These are phyloP conservation scores for Cenococcum geophilum DNA, from an alignment of 495 filamentous ascomycete genomes.

Conservation along the genomic window DNA sequence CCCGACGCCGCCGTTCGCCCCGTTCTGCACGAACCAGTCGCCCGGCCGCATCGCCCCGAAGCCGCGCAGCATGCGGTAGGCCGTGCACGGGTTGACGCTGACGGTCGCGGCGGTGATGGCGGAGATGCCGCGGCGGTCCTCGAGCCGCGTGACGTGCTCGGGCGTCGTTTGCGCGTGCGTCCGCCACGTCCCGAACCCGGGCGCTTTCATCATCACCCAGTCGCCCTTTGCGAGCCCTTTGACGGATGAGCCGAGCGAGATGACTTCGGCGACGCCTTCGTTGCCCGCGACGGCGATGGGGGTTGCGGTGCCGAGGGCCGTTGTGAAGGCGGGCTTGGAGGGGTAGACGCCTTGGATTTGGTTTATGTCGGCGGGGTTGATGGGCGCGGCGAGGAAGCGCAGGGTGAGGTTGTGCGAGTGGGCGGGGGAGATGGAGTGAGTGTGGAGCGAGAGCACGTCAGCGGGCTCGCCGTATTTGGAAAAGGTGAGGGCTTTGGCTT, in stretches of 20 bases:
- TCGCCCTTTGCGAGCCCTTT: conserved; percentile 61
- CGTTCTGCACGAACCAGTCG: conserved; percentile 93
- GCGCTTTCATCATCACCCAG: conserved; percentile 80
- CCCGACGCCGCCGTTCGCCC: conserved; percentile 88
- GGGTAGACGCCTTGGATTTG: conserved; percentile 96
- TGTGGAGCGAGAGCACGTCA: conserved; percentile 58
- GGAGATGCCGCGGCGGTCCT: conserved; percentile 59
- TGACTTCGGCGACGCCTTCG: conserved; percentile 85
- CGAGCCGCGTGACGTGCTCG: conserved; percentile 57
- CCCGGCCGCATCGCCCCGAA: conserved; percentile 64
- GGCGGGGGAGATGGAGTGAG: conserved; percentile 40
- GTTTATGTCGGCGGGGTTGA: conserved; percentile 98
- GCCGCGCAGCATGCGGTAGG: conserved; percentile 85
- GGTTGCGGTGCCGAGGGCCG: conserved; percentile 61
- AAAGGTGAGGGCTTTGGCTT: conserved; percentile 86
- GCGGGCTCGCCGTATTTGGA: conserved; percentile 76
- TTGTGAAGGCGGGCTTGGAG: conserved; percentile 66
- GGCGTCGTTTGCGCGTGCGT: conserved; percentile 69
- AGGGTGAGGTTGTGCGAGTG: conserved; percentile 48
- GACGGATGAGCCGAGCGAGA: conserved; percentile 55
- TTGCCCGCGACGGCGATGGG: conserved; percentile 79
- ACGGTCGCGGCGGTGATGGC: conserved; percentile 76
- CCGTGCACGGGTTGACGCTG: conserved; percentile 85
- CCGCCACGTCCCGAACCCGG: conserved; percentile 84
- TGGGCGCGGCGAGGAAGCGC: conserved; percentile 76